These are phyloP conservation scores for Amanita jacksonii DNA, from an alignment of 768 basidiomycete species.

Conservation along the genomic window DNA sequence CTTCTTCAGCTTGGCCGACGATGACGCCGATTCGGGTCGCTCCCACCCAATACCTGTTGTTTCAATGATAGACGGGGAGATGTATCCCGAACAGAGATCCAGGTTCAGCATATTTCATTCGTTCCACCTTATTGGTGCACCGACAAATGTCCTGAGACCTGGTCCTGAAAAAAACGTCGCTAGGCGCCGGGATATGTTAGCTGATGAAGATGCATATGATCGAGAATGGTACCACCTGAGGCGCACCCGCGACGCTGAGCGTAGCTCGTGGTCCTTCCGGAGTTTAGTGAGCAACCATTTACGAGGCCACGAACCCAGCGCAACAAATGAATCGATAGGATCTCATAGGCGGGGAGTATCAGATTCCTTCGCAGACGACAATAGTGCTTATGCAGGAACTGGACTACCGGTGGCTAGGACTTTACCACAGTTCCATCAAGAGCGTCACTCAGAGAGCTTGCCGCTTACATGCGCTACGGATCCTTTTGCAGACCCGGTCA, in stretches of 20 bases:
- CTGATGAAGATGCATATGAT: slow-evolving; percentile 62
- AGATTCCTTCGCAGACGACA: slow-evolving; percentile 42
- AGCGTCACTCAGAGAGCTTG: too few relatives aligned
- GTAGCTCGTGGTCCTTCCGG: slow-evolving; percentile 47
- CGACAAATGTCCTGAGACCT: neutral
- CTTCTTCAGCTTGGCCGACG: slow-evolving; percentile 9
- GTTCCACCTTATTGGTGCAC: neutral
- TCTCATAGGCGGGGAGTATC: slow-evolving; percentile 35
- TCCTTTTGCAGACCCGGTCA: too few relatives aligned
- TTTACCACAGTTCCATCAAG: too few relatives aligned
- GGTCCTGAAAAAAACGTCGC: slow-evolving; percentile 3
- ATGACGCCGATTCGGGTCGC: slow-evolving; percentile 25
- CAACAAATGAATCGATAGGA: slow-evolving; percentile 17
- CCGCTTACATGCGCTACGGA: too few relatives aligned
- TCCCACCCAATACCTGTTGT: slow-evolving; percentile 27
- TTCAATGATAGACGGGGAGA: slow-evolving; percentile 13
- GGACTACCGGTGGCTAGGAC: slow-evolving; percentile 14
- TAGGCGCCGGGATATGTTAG: slow-evolving; percentile 62
- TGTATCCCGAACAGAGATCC: slow-evolving; percentile 9
- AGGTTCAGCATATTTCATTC: slow-evolving; percentile 6
- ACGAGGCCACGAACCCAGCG: slow-evolving; percentile 32
- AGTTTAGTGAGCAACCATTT: slow-evolving; percentile 31
- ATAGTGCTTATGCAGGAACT: slow-evolving; percentile 27
- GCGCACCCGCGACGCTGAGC: slow-evolving; percentile 30
- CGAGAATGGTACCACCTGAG: slow-evolving; percentile 27